Evolutionary conservation across 257 asterid genomes (phyloP), one percentile per base, ranked within the genome.

Genomic region (Solanum bulbocastanum): DNA sequence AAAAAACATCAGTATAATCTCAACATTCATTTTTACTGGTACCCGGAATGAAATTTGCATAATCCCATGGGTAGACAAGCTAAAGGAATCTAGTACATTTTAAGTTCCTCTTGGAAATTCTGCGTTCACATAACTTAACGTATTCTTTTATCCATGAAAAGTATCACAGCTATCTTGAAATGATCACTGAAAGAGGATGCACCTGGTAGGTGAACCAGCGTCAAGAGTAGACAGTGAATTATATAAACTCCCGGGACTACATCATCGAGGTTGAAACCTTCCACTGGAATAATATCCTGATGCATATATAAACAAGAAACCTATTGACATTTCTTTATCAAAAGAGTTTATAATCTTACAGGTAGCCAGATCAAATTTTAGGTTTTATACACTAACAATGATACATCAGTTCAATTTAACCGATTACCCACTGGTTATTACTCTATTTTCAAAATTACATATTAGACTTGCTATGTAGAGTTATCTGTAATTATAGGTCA

Each of bases 121-220:
- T 44, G 8, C 2, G 25, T 27, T 23, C 76, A 62, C 18, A 33
- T 8, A 52, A 52, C 62, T 18, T 18, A 16, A 16, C 23, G 10
- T 16, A 25, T 62, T 60, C 20, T 36, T 39, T 33, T 25, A 5
- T 68, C 79, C 87, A 65, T 8, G 76, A 35, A 22, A n/a, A 85
- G 60, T 60, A 18, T 20, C 22, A 49, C 9, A 39, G 5, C 16
- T 40, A 14, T 9, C 20, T 42, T 74, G 15, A 46, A 32, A 35
- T 62, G 15, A 62, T 85, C 25, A 88, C 62, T 42, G 71, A 66
- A 89, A 42, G 33, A 91, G 92, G 87, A 90, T 91, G 91, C 93
- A 91, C 62, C 93, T 90, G 2, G 86, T 88, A 7, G 93, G 93
- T 30, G 91, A 44, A 62, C 85, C 91, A 91, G 1, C 86, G 86